Evolutionary conservation across 495 filamentous ascomycete genomes (phyloP).

Genomic region (Apodospora peruviana): DNA sequence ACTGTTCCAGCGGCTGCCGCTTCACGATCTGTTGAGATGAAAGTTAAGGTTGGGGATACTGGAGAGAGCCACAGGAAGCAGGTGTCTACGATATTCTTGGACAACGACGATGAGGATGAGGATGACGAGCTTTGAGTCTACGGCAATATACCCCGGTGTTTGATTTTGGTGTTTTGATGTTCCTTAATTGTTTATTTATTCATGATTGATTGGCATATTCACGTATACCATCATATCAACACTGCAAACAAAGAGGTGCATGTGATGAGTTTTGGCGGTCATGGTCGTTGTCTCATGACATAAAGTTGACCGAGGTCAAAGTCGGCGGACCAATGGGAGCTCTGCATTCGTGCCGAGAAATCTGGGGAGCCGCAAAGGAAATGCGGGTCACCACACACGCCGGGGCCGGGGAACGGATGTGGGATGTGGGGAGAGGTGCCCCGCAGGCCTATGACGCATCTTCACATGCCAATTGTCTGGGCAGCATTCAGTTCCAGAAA

Average conservation of each 20-base stretch:
- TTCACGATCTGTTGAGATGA: neutral
- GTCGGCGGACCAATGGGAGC: neutral
- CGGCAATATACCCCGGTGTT: neutral
- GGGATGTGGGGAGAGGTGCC: neutral
- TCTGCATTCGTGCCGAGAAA: neutral
- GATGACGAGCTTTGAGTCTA: slow-evolving; percentile 19
- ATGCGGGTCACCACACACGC: neutral
- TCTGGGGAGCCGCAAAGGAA: neutral
- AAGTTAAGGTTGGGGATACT: neutral
- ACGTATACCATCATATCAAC: too few relatives aligned
- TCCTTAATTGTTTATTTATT: neutral
- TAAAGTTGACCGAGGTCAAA: slow-evolving; percentile 17
- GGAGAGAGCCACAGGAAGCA: neutral
- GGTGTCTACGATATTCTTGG: slow-evolving; percentile 14
- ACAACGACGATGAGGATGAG: slow-evolving; percentile 17
- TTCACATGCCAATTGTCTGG: slow-evolving; percentile 11
- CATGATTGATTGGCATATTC: neutral
- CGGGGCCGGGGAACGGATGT: neutral
- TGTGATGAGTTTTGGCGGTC: too few relatives aligned
- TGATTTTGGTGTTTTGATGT: neutral
- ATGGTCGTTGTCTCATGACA: slow-evolving; percentile 3
- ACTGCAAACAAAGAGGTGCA: too few relatives aligned
- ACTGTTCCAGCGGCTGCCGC: neutral
- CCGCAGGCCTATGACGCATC: slow-evolving; percentile 11
- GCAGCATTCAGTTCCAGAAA: neutral